Evolutionary conservation across 2,329 filamentous ascomycete species (phyloP).

Genomic region (Zarea fungicola): DNA sequence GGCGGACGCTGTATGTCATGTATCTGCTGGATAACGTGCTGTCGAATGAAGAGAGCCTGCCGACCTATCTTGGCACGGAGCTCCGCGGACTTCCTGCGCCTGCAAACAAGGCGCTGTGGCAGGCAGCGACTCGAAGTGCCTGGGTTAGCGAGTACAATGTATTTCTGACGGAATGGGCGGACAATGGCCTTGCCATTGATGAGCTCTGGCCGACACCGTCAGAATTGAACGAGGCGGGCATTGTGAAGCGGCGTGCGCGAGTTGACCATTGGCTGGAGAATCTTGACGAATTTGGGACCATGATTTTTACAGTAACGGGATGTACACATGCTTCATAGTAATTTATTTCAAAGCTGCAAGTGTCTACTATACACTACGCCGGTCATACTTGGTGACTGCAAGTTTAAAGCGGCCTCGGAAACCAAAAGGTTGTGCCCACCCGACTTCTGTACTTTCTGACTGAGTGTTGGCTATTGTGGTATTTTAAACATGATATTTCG

Average conservation of each 20-base stretch:
- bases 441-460: too few relatives aligned
- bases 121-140: conserved; percentile 25
- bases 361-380: too few relatives aligned
- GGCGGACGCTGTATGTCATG: conserved; percentile 45
- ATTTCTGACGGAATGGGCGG: conserved; percentile 37
- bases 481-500: too few relatives aligned
- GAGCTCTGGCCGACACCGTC: conserved; percentile 44
- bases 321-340: conserved; percentile 33
- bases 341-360: too few relatives aligned
- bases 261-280: conserved; percentile 45
- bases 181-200: conserved; percentile 38
- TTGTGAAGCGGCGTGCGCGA: conserved; percentile 29
- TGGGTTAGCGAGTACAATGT: conserved; percentile 42
- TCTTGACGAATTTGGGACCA: conserved; percentile 49
- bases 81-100: conserved; percentile 40
- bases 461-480: too few relatives aligned
- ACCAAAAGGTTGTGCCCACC: too few relatives aligned
- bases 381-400: too few relatives aligned
- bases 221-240: conserved; percentile 24
- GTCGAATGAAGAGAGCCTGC: conserved; percentile 35
- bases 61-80: conserved; percentile 45
- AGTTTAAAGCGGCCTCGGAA: too few relatives aligned
- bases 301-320: conserved; percentile 45
- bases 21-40: conserved; percentile 50
- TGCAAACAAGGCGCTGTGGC: conserved; percentile 38